Evolutionary conservation across 1,284 basidiomycete species (phyloP).

Genomic region (Retiboletus fuscus): DNA sequence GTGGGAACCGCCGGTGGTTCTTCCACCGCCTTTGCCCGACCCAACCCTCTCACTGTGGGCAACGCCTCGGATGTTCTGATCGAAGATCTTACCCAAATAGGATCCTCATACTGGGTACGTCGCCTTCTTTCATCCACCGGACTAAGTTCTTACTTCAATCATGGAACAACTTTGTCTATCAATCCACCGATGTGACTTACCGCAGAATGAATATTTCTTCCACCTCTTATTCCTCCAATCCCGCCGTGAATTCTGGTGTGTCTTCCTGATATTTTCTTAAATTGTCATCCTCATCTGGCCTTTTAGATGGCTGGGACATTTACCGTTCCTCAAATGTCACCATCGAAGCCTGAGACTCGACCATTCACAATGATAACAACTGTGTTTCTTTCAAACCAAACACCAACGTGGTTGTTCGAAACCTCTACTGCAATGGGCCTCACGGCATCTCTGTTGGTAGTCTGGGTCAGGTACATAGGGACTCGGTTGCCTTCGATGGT

Average conservation of each 20-base stretch:
- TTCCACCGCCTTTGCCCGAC: constrained; percentile 56
- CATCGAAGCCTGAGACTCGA: constrained; percentile 53
- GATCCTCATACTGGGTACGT: constrained; percentile 50
- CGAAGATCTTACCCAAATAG: constrained; percentile 53
- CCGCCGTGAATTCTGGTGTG: constrained; percentile 39
- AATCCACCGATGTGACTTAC: constrained; percentile 45
- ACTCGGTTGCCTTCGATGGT: not conserved
- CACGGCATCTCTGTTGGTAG: constrained; percentile 42
- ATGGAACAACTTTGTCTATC: constrained; percentile 46
- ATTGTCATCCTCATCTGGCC: not conserved
- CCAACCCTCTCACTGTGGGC: constrained; percentile 59
- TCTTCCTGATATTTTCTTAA: no score
- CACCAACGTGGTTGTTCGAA: constrained; percentile 27
- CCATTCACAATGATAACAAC: constrained; percentile 58
- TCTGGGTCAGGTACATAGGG: constrained; percentile 32
- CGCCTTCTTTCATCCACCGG: not conserved
- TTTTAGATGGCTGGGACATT: constrained; percentile 61
- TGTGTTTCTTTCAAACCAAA: constrained; percentile 53
- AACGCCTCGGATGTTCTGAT: constrained; percentile 59
- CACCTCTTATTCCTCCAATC: constrained; percentile 40
- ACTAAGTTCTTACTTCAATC: not conserved
- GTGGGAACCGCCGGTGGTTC: constrained; percentile 37
- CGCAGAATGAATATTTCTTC: constrained; percentile 43
- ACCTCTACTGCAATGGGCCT: constrained; percentile 36
- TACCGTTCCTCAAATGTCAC: constrained; percentile 56